A percentile compares a stretch with the other conserved stretches of the same genome.
Evolutionary conservation across 441 rosid species (phyloP).

Genomic region (Eugenia klotzschiana): DNA sequence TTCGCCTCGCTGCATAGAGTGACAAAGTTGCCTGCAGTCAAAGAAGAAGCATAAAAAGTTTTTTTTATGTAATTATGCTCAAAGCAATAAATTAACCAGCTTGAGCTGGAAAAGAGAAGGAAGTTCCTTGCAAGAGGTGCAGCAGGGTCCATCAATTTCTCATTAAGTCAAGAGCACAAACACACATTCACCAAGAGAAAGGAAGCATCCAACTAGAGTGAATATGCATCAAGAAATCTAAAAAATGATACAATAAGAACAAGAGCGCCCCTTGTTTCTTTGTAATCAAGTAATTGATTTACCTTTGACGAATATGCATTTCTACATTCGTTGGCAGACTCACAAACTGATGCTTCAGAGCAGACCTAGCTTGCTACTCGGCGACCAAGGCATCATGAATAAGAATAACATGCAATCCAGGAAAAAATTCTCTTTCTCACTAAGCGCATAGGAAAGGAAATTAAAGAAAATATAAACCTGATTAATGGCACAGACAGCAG

Average conservation of each 20-base stretch:
- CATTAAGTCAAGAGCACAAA: not conserved
- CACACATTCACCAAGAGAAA: not conserved
- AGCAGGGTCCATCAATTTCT: not conserved
- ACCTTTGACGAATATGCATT: not conserved
- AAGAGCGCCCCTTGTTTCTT: not conserved
- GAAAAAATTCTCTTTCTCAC: not conserved
- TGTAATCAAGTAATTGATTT: not conserved
- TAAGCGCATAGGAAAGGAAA: not conserved
- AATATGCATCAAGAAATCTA: not conserved
- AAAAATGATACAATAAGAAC: not conserved
- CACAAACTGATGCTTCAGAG: not conserved
- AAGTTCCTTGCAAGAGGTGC: not conserved
- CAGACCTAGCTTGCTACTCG: not conserved
- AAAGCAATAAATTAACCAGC: not conserved
- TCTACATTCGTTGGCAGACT: not conserved
- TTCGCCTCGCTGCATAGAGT: slow-evolving; percentile 51
- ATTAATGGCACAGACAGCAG: slow-evolving; percentile 76
- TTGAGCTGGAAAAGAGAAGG: not conserved
- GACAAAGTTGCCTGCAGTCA: slow-evolving; percentile 67
- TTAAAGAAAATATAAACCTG: slow-evolving; percentile 27
- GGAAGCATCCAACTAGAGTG: not conserved
- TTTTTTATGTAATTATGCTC: not conserved
- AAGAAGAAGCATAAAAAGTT: not conserved
- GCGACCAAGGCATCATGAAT: not conserved
- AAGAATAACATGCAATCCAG: not conserved